These are phyloP conservation scores for Candida tibetensis DNA, from an alignment of 805 yeast species.

Conservation along the genomic window DNA sequence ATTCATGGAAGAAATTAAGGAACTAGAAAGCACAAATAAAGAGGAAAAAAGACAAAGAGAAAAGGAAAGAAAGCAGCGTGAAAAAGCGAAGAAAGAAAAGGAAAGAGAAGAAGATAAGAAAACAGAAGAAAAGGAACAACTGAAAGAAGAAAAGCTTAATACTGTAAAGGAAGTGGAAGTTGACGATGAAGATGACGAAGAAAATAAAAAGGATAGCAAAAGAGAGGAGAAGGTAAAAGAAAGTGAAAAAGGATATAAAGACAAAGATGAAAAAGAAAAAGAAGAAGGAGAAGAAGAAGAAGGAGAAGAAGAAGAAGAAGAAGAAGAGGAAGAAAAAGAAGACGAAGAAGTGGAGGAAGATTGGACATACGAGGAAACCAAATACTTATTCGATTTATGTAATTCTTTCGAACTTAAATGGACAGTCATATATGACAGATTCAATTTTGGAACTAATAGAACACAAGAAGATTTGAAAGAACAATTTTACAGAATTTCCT, in stretches of 20 bases:
- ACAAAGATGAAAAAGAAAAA: conserved; percentile 7
- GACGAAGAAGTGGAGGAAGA: conserved; percentile 30
- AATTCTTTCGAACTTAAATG: conserved; percentile 60
- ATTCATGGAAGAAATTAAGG: conserved; percentile 44
- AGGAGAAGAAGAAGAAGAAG: conserved; percentile 3
- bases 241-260: conserved; percentile 4
- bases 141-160: conserved; percentile 5
- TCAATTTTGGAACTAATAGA: conserved; percentile 35
- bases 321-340: conserved; percentile 30
- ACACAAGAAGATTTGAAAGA: conserved; percentile 78
- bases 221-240: conserved; percentile 1
- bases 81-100: conserved; percentile 9
- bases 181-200: conserved; percentile 7
- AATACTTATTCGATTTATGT: conserved; percentile 72
- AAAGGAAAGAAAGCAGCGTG: conserved; percentile 12
- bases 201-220: conserved; percentile 5
- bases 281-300: conserved; percentile 5
- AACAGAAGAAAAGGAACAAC: not conserved
- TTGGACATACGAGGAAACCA: conserved; percentile 81
- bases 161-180: conserved; percentile 12
- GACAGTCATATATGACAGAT: conserved; percentile 65
- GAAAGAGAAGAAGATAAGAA: conserved; percentile 8
- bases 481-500: conserved; percentile 70
- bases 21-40: conserved; percentile 14
- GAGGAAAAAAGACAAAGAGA: conserved; percentile 10